A percentile compares a stretch with the other conserved stretches of the same genome.
These are phyloP conservation scores for Solanum ahanhuiri DNA, from an alignment of 257 asterid genomes.

Conservation along the genomic window DNA sequence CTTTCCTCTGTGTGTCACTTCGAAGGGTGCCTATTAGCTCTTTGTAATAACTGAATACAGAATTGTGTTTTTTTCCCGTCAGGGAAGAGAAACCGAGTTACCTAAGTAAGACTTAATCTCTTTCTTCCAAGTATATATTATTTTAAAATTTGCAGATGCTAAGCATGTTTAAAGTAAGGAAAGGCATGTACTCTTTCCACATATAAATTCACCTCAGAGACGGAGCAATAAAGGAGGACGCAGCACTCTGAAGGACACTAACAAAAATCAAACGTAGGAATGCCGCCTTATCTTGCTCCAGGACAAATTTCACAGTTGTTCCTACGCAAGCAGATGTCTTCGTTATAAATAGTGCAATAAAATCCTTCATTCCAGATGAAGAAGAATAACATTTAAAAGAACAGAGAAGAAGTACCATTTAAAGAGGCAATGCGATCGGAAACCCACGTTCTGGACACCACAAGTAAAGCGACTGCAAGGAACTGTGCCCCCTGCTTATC, in stretches of 20 bases:
- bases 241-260: constrained; percentile 97
- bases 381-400: constrained; percentile 8
- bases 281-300: constrained; percentile 91
- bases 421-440: constrained; percentile 97
- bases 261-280: constrained; percentile 79
- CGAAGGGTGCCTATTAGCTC: not conserved
- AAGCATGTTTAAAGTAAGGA: not conserved
- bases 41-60: not conserved
- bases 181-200: not conserved
- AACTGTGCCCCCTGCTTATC: constrained; percentile 98
- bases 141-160: not conserved
- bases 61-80: not conserved
- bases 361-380: constrained; percentile 5
- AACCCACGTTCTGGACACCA: constrained; percentile 88
- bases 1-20: not conserved
- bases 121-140: not conserved
- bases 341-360: not conserved
- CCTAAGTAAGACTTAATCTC: not conserved
- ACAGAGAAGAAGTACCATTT: constrained; percentile 45
- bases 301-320: constrained; percentile 87
- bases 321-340: constrained; percentile 40
- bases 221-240: constrained; percentile 95
- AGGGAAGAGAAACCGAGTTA: not conserved
- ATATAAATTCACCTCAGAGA: constrained; percentile 63
- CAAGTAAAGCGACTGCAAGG: constrained; percentile 87